Conservation (phyloP, 73 alveolate species). For the Stentor coeruleus region DNA sequence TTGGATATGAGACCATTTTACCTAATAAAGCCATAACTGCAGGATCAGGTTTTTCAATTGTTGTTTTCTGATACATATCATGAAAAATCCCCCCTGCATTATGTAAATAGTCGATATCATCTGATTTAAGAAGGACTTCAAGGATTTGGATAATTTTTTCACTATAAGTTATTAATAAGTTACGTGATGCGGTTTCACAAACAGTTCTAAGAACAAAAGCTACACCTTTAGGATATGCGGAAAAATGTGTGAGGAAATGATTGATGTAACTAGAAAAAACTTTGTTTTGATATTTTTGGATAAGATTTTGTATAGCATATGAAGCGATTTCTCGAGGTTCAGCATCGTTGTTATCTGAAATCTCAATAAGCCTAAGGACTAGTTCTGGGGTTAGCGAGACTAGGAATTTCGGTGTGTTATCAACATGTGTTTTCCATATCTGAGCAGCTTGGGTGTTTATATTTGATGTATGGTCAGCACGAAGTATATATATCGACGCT, state of each 20-base stretch:
- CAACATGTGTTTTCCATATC: conserved; percentile 61
- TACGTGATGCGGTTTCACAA: conserved; percentile 18
- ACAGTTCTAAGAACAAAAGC: conserved; percentile 21
- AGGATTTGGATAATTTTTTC: not conserved
- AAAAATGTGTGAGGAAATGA: conserved; percentile 22
- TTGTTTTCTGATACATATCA: conserved; percentile 14
- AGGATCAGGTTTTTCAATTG: not conserved
- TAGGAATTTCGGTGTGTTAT: conserved; percentile 30
- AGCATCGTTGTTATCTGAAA: not conserved
- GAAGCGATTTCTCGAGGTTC: conserved; percentile 27
- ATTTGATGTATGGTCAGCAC: conserved; percentile 46
- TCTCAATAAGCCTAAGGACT: not conserved
- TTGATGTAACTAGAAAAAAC: conserved; percentile 32
- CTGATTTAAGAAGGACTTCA: not conserved
- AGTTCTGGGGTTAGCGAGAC: not conserved
- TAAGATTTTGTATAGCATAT: not conserved
- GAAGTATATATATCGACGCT: conserved; percentile 43
- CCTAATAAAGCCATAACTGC: not conserved
- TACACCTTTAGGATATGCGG: conserved; percentile 18
- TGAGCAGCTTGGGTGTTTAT: conserved; percentile 50
- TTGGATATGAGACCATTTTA: not conserved
- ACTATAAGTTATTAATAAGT: not conserved
- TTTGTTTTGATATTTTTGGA: conserved; percentile 40
- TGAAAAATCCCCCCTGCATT: conserved; percentile 23
- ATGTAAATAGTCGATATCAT: conserved; percentile 4